phyloP scores from a whole-genome alignment of 441 rosid species.

The Euphorbia schlechtendalii region DNA sequence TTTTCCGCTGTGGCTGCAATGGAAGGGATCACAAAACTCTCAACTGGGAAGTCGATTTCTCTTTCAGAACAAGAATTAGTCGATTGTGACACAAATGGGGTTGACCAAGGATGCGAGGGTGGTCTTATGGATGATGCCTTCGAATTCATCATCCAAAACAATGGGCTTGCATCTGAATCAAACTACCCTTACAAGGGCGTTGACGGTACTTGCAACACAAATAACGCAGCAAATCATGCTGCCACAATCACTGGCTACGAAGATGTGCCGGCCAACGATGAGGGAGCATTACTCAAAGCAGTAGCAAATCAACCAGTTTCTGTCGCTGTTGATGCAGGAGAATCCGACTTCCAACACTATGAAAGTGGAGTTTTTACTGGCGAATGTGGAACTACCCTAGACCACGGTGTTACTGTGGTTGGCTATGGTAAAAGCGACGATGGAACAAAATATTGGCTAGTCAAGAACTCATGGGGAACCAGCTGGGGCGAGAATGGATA shows the following conservation, averaged over 20 bases:
- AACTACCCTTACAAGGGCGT: slow-evolving; percentile 44
- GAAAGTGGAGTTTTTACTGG: slow-evolving; percentile 67
- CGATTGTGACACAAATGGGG: too few relatives aligned
- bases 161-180: slow-evolving; percentile 51
- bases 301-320: slow-evolving; percentile 64
- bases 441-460: too few relatives aligned
- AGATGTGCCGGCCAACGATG: slow-evolving; percentile 49
- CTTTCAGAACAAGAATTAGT: slow-evolving; percentile 76
- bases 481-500: too few relatives aligned
- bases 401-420: slow-evolving; percentile 63
- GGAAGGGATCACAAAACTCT: slow-evolving; percentile 63
- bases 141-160: slow-evolving; percentile 50
- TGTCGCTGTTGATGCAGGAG: slow-evolving; percentile 60
- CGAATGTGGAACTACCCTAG: slow-evolving; percentile 48
- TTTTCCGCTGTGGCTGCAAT: slow-evolving; percentile 70
- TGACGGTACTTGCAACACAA: slow-evolving; percentile 34
- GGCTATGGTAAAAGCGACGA: slow-evolving; percentile 55
- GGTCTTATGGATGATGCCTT: slow-evolving; percentile 67
- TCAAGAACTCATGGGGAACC: too few relatives aligned
- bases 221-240: slow-evolving; percentile 19
- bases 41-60: slow-evolving; percentile 42
- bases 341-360: slow-evolving; percentile 61
- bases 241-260: slow-evolving; percentile 58
- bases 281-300: slow-evolving; percentile 51
- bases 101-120: too few relatives aligned